phyloP scores from a whole-genome alignment of 129 eudicot genomes.

The Pseudognaphalium luteoalbum region DNA sequence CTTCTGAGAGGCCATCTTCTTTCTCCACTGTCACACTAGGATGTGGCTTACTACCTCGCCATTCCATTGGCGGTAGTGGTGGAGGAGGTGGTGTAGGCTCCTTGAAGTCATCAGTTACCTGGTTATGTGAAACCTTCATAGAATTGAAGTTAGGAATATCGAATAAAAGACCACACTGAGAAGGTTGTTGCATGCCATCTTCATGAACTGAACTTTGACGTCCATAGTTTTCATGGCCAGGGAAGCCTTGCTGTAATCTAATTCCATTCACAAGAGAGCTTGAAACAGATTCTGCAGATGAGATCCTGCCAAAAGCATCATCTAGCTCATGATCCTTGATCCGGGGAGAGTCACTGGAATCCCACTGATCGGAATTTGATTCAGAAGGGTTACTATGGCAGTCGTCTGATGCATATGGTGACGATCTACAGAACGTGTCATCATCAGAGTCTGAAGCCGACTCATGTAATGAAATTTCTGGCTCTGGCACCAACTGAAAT shows the following conservation, averaged over 20 bases:
- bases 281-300: constrained; percentile 73
- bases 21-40: constrained; percentile 31
- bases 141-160: constrained; percentile 63
- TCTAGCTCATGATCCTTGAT: constrained; percentile 27
- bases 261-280: constrained; percentile 46
- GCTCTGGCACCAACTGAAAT: constrained; percentile 89
- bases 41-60: constrained; percentile 64
- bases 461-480: constrained; percentile 39
- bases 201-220: constrained; percentile 39
- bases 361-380: constrained; percentile 91
- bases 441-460: constrained; percentile 57
- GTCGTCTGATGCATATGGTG: constrained; percentile 73
- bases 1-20: constrained; percentile 39
- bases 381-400: constrained; percentile 57
- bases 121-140: constrained; percentile 39
- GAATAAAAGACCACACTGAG: constrained; percentile 43
- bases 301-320: constrained; percentile 58
- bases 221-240: constrained; percentile 18
- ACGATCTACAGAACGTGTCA: constrained; percentile 85
- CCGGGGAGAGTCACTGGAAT: constrained; percentile 27
- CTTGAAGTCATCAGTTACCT: constrained; percentile 36
- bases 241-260: constrained; percentile 35
- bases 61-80: constrained; percentile 84
- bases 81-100: constrained; percentile 60
- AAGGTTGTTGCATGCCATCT: constrained; percentile 33